Conservation (phyloP, 2,329 filamentous ascomycete genomes). For the Arthrobotrys conoides region DNA sequence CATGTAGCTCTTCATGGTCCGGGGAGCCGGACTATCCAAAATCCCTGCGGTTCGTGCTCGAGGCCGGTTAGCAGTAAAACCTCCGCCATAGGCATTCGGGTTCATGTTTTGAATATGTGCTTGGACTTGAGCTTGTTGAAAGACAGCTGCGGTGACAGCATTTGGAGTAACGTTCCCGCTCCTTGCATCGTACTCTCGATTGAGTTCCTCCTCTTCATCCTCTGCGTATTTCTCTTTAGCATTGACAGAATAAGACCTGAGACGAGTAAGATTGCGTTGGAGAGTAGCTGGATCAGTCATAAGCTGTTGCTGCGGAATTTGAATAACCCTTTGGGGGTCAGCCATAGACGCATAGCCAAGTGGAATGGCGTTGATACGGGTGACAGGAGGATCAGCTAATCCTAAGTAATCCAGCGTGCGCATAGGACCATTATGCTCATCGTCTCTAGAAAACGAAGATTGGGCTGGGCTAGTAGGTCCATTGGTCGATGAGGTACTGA, state of each 20-base stretch:
- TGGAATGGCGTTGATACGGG: slow-evolving; percentile 77
- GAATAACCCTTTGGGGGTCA: slow-evolving; percentile 70
- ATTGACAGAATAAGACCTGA: slow-evolving; percentile 98
- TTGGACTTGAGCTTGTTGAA: slow-evolving; percentile 74
- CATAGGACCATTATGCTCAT: slow-evolving; percentile 87
- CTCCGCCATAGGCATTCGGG: slow-evolving; percentile 71
- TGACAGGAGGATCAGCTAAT: slow-evolving; percentile 88
- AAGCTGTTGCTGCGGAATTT: slow-evolving; percentile 72
- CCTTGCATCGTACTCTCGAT: slow-evolving; percentile 72
- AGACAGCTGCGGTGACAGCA: slow-evolving; percentile 70
- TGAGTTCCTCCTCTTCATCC: slow-evolving; percentile 81
- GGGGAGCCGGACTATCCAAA: slow-evolving; percentile 80
- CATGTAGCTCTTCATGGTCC: slow-evolving; percentile 79
- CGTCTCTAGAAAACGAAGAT: slow-evolving; percentile 87
- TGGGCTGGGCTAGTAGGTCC: slow-evolving; percentile 88
- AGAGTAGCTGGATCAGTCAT: slow-evolving; percentile 82
- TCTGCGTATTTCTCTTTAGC: slow-evolving; percentile 97
- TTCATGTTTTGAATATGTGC: slow-evolving; percentile 70
- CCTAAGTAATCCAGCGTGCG: slow-evolving; percentile 96
- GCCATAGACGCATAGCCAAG: slow-evolving; percentile 67
- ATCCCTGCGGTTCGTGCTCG: slow-evolving; percentile 93
- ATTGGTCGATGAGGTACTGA: slow-evolving; percentile 87
- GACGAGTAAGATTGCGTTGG: slow-evolving; percentile 82
- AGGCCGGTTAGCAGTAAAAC: slow-evolving; percentile 82
- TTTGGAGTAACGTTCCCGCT: slow-evolving; percentile 75